Base-by-base conservation (phyloP, 257 asterid genomes). In the Nicotiana paniculata region DNA sequence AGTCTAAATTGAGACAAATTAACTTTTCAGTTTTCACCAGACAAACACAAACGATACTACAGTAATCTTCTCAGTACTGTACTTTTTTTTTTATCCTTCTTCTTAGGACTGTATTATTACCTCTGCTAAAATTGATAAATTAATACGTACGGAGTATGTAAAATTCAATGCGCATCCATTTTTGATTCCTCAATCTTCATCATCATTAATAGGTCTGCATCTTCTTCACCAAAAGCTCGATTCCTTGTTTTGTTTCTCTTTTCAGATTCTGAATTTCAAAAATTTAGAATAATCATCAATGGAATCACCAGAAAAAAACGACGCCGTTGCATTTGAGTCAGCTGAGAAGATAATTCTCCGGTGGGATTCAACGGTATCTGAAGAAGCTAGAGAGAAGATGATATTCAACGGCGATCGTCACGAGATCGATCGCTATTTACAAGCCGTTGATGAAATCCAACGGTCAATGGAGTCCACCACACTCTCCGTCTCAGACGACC, bases 291-390 rank as follows among this genome's bases (percentile, higher is more conserved):
- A 9, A 26, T 18, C 51, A 24, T 5, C 91, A 68, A 92, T 91
- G 97, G 93, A 92, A 65, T 87, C 97, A 77, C 93, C 93, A 84
- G 91, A 69, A 59, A 84, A 69, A 59, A 84, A 84, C 81, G 81
- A 81, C 81, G 3, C 81, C 80, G 86, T 8, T 0, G 39, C 65
- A 7, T 77, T 84, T 6, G 87, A 58, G 24, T 65, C 87, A 48
- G 83, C 87, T 0, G 81, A 24, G 57, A 77, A 59, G 7, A 32
- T 80, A 58, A 64, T 87, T 57, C 64, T 80, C 59, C 82, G 33
- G 1, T 87, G 86, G 87, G 81, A 84, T 33, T 76, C 79, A 5
- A 46, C 75, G 28, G 82, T 58, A 28, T 61, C 74, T 3, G 82
- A 58, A 61, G 83, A 77, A 64, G 85, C 81, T 16, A 84, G 63